phyloP scores from a whole-genome alignment of 352 stramenopile species.

The Pythium apleroticum region DNA sequence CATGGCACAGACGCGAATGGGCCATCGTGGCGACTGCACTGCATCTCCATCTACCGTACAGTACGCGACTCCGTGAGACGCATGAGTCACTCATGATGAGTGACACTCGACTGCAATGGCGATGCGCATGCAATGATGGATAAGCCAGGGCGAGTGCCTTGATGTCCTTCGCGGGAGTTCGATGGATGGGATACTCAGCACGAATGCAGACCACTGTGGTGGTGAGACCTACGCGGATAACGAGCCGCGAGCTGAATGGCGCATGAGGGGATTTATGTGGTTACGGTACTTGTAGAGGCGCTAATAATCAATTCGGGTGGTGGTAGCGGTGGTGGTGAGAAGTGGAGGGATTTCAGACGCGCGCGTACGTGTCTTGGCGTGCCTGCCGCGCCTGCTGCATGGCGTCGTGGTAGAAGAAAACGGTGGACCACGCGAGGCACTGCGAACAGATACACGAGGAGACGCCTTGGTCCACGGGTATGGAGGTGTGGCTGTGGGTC shows the following conservation, averaged over 20 bases:
- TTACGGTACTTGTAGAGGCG: not conserved
- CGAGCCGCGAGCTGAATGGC: not conserved
- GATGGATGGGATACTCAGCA: not conserved
- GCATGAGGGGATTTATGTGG: not conserved
- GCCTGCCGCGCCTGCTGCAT: not conserved
- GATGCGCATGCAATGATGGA: not conserved
- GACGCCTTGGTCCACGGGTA: not conserved
- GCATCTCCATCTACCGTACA: not conserved
- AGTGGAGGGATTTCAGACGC: not conserved
- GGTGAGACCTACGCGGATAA: not conserved
- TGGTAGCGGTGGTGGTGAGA: not conserved
- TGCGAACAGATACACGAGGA: conserved; percentile 11
- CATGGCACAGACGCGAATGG: not conserved
- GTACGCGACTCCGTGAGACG: not conserved
- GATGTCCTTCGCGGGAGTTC: not conserved
- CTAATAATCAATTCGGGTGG: not conserved
- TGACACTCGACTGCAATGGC: not conserved
- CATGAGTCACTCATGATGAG: too few species aligned
- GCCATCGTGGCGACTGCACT: not conserved
- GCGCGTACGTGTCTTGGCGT: conserved; percentile 8
- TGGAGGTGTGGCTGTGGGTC: not conserved
- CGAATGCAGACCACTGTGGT: not conserved
- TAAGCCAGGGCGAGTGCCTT: not conserved
- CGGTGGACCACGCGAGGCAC: conserved; percentile 17
- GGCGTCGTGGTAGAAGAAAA: conserved; percentile 9